These are phyloP conservation scores for Paramecium pentaurelia DNA, from an alignment of 73 alveolate genomes.

Conservation along the genomic window DNA sequence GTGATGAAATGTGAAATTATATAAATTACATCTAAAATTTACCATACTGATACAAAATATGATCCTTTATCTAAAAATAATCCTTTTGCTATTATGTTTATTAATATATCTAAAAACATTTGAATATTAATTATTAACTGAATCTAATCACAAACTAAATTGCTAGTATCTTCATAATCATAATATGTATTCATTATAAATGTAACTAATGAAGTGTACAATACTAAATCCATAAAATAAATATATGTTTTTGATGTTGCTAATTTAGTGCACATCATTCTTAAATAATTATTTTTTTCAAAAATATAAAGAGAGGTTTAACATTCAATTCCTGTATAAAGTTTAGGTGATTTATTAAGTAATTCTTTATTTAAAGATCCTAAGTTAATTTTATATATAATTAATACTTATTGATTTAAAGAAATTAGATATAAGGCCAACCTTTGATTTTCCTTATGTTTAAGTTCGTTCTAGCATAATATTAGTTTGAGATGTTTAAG, in stretches of 20 bases:
- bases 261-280: not conserved
- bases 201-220: not conserved
- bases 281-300: not conserved
- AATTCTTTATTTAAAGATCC: not conserved
- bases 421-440: not conserved
- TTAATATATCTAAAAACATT: not conserved
- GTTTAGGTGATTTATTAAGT: not conserved
- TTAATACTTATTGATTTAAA: not conserved
- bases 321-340: constrained; percentile 27
- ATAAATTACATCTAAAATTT: not conserved
- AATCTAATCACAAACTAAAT: not conserved
- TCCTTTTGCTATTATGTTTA: not conserved
- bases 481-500: not conserved
- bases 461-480: not conserved
- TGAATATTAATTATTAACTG: not conserved
- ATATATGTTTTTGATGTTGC: not conserved
- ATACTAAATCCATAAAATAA: not conserved
- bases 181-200: not conserved
- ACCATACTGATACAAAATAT: not conserved
- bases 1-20: not conserved
- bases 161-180: not conserved
- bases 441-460: not conserved
- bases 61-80: constrained; percentile 8
- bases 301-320: not conserved
- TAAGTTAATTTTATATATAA: not conserved